Conservation (phyloP, 148 eudicot species). For the Agrostemma githago region DNA sequence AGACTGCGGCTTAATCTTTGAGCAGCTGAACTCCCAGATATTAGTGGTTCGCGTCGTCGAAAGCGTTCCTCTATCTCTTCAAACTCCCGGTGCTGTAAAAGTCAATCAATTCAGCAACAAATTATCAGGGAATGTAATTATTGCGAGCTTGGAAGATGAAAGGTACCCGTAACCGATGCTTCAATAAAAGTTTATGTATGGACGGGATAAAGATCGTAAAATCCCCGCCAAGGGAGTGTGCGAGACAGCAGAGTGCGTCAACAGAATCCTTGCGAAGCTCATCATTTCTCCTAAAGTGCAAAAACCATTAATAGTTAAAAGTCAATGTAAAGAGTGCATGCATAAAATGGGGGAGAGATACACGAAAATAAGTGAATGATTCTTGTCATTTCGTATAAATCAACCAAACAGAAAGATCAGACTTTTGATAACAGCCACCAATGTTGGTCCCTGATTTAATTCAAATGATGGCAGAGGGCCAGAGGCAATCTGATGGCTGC, state of each 20-base stretch:
- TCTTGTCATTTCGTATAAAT: neutral
- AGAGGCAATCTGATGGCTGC: neutral
- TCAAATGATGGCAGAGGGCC: neutral
- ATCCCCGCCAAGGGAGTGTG: slow-evolving; percentile 93
- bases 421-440: neutral
- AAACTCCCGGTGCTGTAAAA: slow-evolving; percentile 83
- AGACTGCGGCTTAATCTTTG: slow-evolving; percentile 61
- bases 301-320: slow-evolving; percentile 2
- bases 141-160: slow-evolving; percentile 12
- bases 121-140: neutral
- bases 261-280: slow-evolving; percentile 92
- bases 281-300: slow-evolving; percentile 66
- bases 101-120: neutral
- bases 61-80: slow-evolving; percentile 86
- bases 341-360: neutral
- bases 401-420: neutral
- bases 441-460: neutral
- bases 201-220: slow-evolving; percentile 95
- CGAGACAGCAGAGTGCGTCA: slow-evolving; percentile 93
- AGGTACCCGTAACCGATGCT: slow-evolving; percentile 75
- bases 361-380: neutral
- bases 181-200: slow-evolving; percentile 73
- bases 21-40: slow-evolving; percentile 60
- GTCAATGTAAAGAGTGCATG: neutral
- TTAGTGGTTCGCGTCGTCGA: slow-evolving; percentile 63